These are phyloP conservation scores for Urochloa ruziziensis DNA, from an alignment of 176 grass and related monocot genomes.

Conservation along the genomic window DNA sequence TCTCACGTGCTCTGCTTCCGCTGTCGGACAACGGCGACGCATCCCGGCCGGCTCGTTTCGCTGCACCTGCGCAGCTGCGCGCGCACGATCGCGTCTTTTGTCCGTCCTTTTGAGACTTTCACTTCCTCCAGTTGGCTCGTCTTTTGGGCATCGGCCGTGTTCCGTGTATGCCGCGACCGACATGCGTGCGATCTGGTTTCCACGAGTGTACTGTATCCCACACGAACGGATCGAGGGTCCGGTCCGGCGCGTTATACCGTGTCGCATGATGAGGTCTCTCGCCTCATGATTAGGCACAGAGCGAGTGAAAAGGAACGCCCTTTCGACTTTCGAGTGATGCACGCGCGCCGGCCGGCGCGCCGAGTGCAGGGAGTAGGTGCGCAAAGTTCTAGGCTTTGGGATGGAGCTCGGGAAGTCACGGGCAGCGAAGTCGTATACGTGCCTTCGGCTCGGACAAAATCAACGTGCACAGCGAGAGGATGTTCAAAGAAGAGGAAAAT, in stretches of 20 bases:
- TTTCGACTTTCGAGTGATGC: neutral
- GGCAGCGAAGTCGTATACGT: neutral
- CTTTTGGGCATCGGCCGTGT: neutral
- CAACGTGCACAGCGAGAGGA: neutral
- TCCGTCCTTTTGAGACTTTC: neutral
- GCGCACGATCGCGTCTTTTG: neutral
- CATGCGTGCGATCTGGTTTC: neutral
- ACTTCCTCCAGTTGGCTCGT: neutral
- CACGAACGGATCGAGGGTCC: neutral
- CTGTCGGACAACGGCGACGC: neutral
- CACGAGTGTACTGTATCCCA: neutral
- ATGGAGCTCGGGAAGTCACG: neutral
- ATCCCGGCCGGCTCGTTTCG: neutral
- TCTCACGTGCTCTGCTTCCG: constrained; percentile 3
- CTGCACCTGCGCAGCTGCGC: neutral
- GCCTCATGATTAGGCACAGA: neutral
- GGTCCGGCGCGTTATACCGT: neutral
- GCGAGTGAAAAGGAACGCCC: neutral
- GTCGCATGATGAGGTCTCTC: neutral
- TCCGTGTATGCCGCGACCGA: neutral
- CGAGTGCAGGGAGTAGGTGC: neutral
- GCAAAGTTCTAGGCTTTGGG: neutral
- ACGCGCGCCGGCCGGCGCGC: neutral
- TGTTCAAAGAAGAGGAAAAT: neutral
- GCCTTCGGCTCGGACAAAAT: neutral